Evolutionary conservation across 1,139 yeast genomes (phyloP).

Genomic region (Starmera stellimalicola): DNA sequence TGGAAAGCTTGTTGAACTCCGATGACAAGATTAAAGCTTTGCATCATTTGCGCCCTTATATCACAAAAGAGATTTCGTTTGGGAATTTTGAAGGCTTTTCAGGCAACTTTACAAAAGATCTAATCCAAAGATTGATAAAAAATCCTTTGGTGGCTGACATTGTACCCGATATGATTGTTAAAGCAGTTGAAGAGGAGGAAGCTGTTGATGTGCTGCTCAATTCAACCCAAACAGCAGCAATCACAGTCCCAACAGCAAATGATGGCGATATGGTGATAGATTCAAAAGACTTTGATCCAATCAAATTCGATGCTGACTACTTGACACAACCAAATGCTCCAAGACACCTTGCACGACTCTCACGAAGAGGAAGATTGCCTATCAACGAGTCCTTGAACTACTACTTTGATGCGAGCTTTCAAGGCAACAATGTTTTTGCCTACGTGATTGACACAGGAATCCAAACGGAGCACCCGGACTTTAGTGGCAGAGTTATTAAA

Average conservation of each 20-base stretch:
- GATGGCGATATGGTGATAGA: constrained; percentile 1
- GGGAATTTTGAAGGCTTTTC: constrained; percentile 59
- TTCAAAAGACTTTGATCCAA: constrained; percentile 1
- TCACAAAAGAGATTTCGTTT: constrained; percentile 39
- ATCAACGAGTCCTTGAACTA: constrained; percentile 22
- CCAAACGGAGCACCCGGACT: constrained; percentile 43
- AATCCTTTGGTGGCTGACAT: constrained; percentile 46
- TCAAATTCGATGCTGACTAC: constrained; percentile 3
- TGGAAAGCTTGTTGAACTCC: constrained; percentile 32
- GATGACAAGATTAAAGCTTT: constrained; percentile 22
- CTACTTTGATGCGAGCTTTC: constrained; percentile 29
- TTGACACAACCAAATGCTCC: constrained; percentile 48
- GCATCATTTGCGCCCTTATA: constrained; percentile 34
- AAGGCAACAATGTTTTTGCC: constrained; percentile 44
- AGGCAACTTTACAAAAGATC: constrained; percentile 44
- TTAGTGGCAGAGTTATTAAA: constrained; percentile 42
- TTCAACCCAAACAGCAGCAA: no score
- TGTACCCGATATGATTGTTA: constrained; percentile 46
- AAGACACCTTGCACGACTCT: constrained; percentile 56
- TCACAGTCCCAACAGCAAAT: not conserved
- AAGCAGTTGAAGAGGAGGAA: constrained; percentile 32
- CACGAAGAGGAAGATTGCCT: constrained; percentile 37
- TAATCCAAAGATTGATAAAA: constrained; percentile 36
- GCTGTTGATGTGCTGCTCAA: constrained; percentile 19
- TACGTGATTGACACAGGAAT: constrained; percentile 69